Evolutionary conservation across 1,284 basidiomycete species (phyloP).

Genomic region (Anthracocystis walkeri): DNA sequence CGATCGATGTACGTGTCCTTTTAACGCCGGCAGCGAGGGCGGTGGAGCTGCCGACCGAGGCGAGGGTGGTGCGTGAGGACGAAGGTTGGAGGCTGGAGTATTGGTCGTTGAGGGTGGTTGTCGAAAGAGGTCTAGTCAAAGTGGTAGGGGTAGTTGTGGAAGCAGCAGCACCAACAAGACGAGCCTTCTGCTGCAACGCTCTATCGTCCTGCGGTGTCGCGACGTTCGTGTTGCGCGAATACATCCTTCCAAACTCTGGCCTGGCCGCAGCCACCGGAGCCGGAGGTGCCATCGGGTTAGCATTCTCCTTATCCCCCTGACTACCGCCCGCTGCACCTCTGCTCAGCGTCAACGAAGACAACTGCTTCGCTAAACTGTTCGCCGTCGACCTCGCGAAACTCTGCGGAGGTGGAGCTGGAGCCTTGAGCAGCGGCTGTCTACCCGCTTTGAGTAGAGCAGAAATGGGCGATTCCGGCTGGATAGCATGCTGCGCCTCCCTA

Average conservation of each 20-base stretch:
- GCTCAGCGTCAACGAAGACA: constrained; percentile 31
- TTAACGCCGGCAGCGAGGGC: constrained; percentile 25
- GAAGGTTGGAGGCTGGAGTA: constrained; percentile 10
- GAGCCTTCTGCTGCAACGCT: constrained; percentile 53
- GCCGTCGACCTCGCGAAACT: constrained; percentile 28
- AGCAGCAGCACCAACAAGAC: constrained; percentile 25
- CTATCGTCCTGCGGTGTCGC: constrained; percentile 10
- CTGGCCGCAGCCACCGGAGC: constrained; percentile 11
- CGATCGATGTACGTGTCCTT: constrained; percentile 51
- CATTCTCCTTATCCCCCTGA: constrained; percentile 62
- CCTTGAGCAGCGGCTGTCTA: constrained; percentile 64
- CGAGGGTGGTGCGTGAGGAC: constrained; percentile 32
- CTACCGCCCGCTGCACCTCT: constrained; percentile 6
- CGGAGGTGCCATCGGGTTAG: constrained; percentile 47
- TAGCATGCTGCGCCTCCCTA: constrained; percentile 93
- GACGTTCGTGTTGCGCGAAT: constrained; percentile 31
- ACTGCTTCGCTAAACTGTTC: constrained; percentile 43
- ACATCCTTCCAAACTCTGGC: constrained; percentile 38
- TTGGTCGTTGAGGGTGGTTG: constrained; percentile 20
- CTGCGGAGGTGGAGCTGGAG: constrained; percentile 35
- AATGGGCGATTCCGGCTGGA: constrained; percentile 93
- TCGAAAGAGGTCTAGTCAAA: constrained; percentile 18
- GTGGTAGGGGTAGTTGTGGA: background rate
- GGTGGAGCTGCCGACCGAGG: constrained; percentile 33
- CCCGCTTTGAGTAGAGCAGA: constrained; percentile 80